Conservation (phyloP, 2,329 filamentous ascomycete genomes). For the Xylaria sp. region DNA sequence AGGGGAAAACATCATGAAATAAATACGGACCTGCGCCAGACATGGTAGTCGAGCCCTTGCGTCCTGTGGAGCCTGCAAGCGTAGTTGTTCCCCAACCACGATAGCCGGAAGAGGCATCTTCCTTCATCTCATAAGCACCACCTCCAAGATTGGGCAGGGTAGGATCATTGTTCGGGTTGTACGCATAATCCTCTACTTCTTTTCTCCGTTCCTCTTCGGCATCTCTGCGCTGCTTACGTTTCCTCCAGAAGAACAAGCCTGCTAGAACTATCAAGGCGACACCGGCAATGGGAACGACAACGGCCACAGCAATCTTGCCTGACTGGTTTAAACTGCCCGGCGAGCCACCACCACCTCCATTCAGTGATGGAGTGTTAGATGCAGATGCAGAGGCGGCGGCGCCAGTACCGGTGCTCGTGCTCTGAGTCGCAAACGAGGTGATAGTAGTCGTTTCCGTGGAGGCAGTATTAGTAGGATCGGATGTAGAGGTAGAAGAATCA, state of each 20-base stretch:
- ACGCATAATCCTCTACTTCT: conserved; percentile 96
- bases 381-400: conserved; percentile 5
- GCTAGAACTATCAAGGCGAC: conserved; percentile 80
- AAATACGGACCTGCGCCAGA: conserved; percentile 70
- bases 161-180: conserved; percentile 96
- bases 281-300: conserved; percentile 89
- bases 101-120: conserved; percentile 80
- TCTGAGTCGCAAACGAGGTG: conserved; percentile 32
- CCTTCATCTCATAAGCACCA: conserved; percentile 74
- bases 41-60: conserved; percentile 88
- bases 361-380: conserved; percentile 28
- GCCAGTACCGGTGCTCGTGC: conserved; percentile 14
- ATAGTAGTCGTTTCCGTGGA: conserved; percentile 35
- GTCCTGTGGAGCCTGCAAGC: conserved; percentile 68
- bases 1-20: conserved; percentile 77
- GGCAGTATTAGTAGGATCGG: conserved; percentile 23
- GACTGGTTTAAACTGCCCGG: conserved; percentile 59
- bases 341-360: conserved; percentile 23
- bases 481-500: not conserved
- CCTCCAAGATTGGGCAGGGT: conserved; percentile 63
- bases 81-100: conserved; percentile 91
- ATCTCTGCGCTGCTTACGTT: conserved; percentile 82
- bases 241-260: conserved; percentile 85
- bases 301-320: conserved; percentile 86
- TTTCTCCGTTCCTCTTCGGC: conserved; percentile 89